Evolutionary conservation across 2,329 filamentous ascomycete genomes (phyloP), one percentile per base, ranked within the genome.

Genomic region (Fusarium sp.): DNA sequence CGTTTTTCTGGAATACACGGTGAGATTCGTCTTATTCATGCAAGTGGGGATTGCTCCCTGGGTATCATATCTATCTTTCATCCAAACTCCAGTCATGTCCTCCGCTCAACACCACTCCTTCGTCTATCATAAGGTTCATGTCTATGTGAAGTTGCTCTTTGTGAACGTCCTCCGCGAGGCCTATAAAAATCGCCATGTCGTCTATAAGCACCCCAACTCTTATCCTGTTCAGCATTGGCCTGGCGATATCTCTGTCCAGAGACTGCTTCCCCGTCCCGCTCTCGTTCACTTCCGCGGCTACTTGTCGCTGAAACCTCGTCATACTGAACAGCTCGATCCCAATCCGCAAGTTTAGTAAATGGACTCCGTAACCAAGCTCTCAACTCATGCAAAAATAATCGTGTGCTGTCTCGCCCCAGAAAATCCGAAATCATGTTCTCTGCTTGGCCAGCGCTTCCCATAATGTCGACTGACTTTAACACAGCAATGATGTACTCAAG

Each of bases 401-500:
- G 83, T 2, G 93, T 88, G 77, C 93, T 88, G 16, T 90, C 87
- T 60, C 89, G 83, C 0, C 93, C 93, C 4, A 97, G 75, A 69
- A 93, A 96, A 53, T 96, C 92, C 20, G 87, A 82, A 36, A 97
- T 78, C 79, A 97, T 85, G 42, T 92, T 89, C 76, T 96, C 92
- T 0, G 93, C 93, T 73, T 92, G 88, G 0, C 93, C 93, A 38
- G 86, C 86, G 67, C 91, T 92, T 4, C 89, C 91, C 79, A 93
- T 93, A 4, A 94, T 84, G 74, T 97, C 93, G 14, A 96, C 88
- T 0, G 89, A 92, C 77, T 92, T 94, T 63, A 97, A 80, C 20
- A 97, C 91, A 9, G 91, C 91, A 40, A 97, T 81, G 58, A 97
- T 88, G 77, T 96, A 97, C 74, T 96, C 92, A 9, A 97, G 85